phyloP scores from a whole-genome alignment of 164 flowering plant species.

The Euptelea pleiosperma region DNA sequence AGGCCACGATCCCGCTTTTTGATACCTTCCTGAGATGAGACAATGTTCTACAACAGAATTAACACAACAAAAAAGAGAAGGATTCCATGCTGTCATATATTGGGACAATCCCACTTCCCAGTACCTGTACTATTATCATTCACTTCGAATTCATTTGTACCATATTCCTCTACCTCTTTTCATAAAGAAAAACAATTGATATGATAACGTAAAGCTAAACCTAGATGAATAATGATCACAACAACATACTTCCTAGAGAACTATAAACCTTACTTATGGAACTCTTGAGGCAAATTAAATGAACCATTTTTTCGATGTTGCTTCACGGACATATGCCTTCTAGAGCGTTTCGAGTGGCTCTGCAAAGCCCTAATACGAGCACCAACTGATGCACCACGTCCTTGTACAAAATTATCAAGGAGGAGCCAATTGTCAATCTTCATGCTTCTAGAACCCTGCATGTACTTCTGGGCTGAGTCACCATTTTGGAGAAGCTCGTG shows the following conservation, averaged over 20 bases:
- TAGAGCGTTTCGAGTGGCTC: slow-evolving; percentile 62
- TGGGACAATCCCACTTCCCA: no score
- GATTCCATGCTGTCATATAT: no score
- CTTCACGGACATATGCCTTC: slow-evolving; percentile 65
- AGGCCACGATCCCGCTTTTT: no score
- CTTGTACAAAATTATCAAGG: slow-evolving; percentile 64
- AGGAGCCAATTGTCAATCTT: slow-evolving; percentile 66
- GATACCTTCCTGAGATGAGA: not conserved
- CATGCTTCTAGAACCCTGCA: slow-evolving; percentile 60
- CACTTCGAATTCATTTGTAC: no score
- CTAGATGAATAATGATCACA: not conserved
- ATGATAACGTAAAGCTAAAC: not conserved
- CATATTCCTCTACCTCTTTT: no score
- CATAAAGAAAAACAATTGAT: not conserved
- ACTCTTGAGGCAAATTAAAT: slow-evolving; percentile 51
- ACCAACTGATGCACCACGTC: slow-evolving; percentile 21
- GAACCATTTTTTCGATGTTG: slow-evolving; percentile 58
- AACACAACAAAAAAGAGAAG: not conserved
- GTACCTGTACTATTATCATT: no score
- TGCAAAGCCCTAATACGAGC: slow-evolving; percentile 35
- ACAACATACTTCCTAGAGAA: not conserved
- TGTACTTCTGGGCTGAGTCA: slow-evolving; percentile 71
- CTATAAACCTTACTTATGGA: slow-evolving; percentile 46
- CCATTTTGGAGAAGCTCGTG: slow-evolving; percentile 71
- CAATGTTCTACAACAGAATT: not conserved